Conservation (phyloP, 176 grass and related monocot genomes). For the Juncus inflexus region DNA sequence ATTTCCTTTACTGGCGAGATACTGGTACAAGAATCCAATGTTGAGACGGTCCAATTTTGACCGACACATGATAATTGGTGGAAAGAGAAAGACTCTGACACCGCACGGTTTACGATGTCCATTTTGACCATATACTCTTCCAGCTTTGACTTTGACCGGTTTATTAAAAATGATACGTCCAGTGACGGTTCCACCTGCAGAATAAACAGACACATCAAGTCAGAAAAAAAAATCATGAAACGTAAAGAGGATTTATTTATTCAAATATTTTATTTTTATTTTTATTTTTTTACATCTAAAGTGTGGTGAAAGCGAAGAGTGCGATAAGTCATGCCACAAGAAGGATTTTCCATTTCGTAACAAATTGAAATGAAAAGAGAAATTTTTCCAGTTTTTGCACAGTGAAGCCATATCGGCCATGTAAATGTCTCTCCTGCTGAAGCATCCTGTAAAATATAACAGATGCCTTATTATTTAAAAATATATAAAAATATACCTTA, state of each 20-base stretch:
- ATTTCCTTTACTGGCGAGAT: constrained; percentile 57
- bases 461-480: constrained; percentile 17
- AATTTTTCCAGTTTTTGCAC: constrained; percentile 57
- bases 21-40: constrained; percentile 47
- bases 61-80: constrained; percentile 82
- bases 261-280: too few species aligned
- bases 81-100: constrained; percentile 54
- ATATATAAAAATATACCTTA: too few species aligned
- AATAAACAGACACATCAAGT: constrained; percentile 17
- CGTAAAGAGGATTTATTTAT: too few species aligned
- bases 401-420: constrained; percentile 99
- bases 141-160: constrained; percentile 68
- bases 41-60: constrained; percentile 65
- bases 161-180: constrained; percentile 72
- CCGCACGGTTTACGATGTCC: constrained; percentile 71
- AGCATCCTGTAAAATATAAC: constrained; percentile 46
- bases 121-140: constrained; percentile 80
- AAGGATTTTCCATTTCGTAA: constrained; percentile 81
- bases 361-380: constrained; percentile 83
- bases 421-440: constrained; percentile 51
- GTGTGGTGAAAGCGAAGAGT: constrained; percentile 77
- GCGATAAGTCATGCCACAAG: constrained; percentile 73
- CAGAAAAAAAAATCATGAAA: constrained; percentile 1
- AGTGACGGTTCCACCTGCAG: constrained; percentile 78
- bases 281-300: constrained; percentile 49